These are phyloP conservation scores for Coccomyxa sp. DNA, from an alignment of 139 green algal species.

Conservation along the genomic window DNA sequence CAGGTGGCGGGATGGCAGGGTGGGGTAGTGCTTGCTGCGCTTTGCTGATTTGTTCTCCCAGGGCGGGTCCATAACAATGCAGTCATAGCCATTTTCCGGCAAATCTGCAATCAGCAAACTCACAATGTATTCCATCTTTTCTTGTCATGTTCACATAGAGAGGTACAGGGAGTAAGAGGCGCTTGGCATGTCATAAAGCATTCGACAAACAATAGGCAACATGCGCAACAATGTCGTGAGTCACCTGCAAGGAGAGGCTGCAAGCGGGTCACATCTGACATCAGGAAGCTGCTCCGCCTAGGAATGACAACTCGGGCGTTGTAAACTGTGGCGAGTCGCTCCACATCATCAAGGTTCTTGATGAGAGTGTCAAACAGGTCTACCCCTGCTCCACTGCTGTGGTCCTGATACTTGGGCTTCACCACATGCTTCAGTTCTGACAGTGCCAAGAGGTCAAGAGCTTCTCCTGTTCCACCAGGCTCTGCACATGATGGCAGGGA, in stretches of 20 bases:
- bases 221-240: background rate
- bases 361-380: slow-evolving; percentile 28
- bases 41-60: slow-evolving; percentile 71
- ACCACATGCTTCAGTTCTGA: slow-evolving; percentile 21
- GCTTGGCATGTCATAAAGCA: background rate
- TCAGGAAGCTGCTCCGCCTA: slow-evolving; percentile 32
- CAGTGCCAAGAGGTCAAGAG: slow-evolving; percentile 23
- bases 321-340: slow-evolving; percentile 16
- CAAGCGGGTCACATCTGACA: slow-evolving; percentile 41
- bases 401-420: slow-evolving; percentile 20
- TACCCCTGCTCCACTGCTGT: background rate
- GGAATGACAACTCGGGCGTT: slow-evolving; percentile 40
- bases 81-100: slow-evolving; percentile 17
- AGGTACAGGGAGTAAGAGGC: background rate
- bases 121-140: background rate
- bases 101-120: slow-evolving; percentile 2
- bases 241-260: slow-evolving; percentile 31
- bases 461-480: slow-evolving; percentile 22
- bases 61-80: slow-evolving; percentile 68
- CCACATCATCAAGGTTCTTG: slow-evolving; percentile 2
- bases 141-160: background rate
- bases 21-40: slow-evolving; percentile 49
- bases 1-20: slow-evolving; percentile 54
- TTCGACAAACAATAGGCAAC: background rate
- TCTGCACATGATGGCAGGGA: slow-evolving; percentile 14